Base-by-base conservation (phyloP, 1,284 basidiomycete species). In the Bjerkandera adusta region DNA sequence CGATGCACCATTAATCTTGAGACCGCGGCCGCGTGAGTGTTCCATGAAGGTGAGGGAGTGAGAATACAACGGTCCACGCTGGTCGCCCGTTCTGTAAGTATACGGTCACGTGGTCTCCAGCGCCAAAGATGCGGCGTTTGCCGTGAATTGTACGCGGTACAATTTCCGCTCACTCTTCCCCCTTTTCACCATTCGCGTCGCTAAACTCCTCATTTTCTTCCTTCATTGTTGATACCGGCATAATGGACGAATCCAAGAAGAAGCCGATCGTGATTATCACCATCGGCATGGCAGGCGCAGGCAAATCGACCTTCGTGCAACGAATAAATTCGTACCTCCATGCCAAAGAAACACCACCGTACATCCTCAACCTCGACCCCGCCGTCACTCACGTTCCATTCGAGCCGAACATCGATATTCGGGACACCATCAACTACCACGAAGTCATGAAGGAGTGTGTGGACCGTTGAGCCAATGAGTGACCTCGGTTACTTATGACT, bases 391-490 rank as follows among this genome's bases (percentile, higher is more conserved):
- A 86, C 49, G 77, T 95, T 34, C 92, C 92, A 2, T 99, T 95
- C 64, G 89, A 94, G 50, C 84, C 96, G 22, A 98, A 99, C 63
- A 97, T 99, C 52, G 97, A 99, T 66, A 98, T 99, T 47, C 74
- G 97, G 48, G 97, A 99, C 66, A 99, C 97, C 8, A 85, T 99
- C 41, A 91, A 98, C 67, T 99, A 99, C 68, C 82, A 89, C 55
- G 88, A 98, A 68, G 95, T 99, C 58, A 99, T 99, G 97, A 94
- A 97, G 79, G 94, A 98, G 92, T 94, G 75, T 75, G 89, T 85
- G 54, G 59, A 50, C 54, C 37, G 40, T 45, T 51, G 30, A 34
- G 37, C 30, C 42, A 35, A 16, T 46, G 39, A 43, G 39, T 25
- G 35, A 49, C 35, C 24, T n/a, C 22, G 36, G 40, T 18, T 42